Base-by-base conservation (phyloP, 1,284 basidiomycete species). In the Farysia itapuensis region DNA sequence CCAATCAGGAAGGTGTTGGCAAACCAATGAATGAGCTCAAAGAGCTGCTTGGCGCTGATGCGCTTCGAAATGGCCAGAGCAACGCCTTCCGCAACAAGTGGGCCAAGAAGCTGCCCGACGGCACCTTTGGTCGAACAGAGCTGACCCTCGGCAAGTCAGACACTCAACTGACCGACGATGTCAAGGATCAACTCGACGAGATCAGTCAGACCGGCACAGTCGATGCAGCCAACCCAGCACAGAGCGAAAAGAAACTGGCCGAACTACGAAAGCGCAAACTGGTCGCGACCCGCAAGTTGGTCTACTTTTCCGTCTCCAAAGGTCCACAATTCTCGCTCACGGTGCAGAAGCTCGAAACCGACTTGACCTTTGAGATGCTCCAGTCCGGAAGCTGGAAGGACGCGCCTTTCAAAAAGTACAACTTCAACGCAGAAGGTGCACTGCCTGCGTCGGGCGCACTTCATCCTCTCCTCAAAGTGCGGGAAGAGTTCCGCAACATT, bases 81-180 rank as follows among this genome's bases (percentile, higher is more conserved):
- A 85, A 89, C 59, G 95, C 94, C 18, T 96, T 99, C 84, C 95
- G 93, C 80, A 94, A 89, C 74, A 90, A 89, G 64, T 98, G 95
- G 93, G 91, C 97, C 61, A 83, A 82, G 22, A 97, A 97, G 78
- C 88, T 94, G 60, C 89, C 89, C 4, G 84, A 85, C 60, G 89
- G 90, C 16, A 85, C 96, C 52, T 85, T 96, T 42, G 80, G 86
- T 51, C 90, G 93, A 44, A 67, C 88, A 82, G 41, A 61, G 15
- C 43, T 45, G 7, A 51, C 61, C 2, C 41, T 59, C 19, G 47
- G 46, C 40, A 48, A 56, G 38, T 35, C 49, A 44, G 51, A 54
- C 40, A 52, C 44, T 13, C 43, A 42, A 6, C 45, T 75, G 25
- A 26, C 29, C 20, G 63, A 77, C 40, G 70, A 69, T 36, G 63